Evolutionary conservation across 2,329 filamentous ascomycete species (phyloP).

Genomic region (Aspergillus puulaauensis): DNA sequence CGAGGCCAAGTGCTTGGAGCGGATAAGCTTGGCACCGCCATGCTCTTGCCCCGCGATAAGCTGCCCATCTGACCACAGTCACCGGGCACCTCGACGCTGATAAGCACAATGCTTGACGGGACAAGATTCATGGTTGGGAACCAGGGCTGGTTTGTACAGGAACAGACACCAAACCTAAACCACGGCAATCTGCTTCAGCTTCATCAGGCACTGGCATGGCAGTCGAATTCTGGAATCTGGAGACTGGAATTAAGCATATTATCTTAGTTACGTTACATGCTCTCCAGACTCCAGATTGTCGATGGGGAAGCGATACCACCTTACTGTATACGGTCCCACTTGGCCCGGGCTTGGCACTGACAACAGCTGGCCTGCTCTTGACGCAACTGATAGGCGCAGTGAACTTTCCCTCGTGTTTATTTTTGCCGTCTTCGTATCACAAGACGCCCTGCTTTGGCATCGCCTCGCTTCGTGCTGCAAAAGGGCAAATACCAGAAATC

Average conservation of each 20-base stretch:
- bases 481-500: too few relatives aligned
- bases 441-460: too few relatives aligned
- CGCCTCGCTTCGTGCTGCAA: background rate
- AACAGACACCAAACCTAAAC: too few relatives aligned
- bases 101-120: conserved; percentile 1
- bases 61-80: background rate
- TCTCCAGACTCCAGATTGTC: background rate
- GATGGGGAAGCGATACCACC: background rate
- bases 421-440: too few relatives aligned
- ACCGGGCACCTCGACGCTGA: background rate
- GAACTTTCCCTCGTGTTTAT: too few relatives aligned
- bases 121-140: background rate
- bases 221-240: background rate
- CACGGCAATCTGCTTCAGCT: background rate
- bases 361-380: background rate
- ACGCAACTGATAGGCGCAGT: too few relatives aligned
- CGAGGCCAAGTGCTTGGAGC: conserved; percentile 4
- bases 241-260: background rate
- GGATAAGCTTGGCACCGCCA: conserved; percentile 6
- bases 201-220: background rate
- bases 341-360: conserved; percentile 1
- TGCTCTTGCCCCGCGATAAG: background rate
- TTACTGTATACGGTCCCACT: background rate
- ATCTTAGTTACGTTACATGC: background rate
- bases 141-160: background rate